Base-by-base conservation (phyloP, 23 red algal species). In the Rhodosorus marinus region DNA sequence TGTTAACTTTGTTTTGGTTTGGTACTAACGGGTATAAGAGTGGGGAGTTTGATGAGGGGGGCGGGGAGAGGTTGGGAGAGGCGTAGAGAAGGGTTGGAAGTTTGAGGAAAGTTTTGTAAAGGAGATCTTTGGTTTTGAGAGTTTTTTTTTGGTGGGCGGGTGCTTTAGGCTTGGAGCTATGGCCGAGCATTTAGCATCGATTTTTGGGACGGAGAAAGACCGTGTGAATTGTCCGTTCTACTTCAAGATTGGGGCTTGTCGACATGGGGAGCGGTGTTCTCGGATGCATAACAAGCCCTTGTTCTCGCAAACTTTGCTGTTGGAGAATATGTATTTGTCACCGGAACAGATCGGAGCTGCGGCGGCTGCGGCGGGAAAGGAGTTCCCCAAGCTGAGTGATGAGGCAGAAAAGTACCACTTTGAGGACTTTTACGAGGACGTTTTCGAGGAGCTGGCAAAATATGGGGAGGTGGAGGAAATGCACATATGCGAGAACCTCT, bases 231-330 rank as follows among this genome's bases (percentile, higher is more conserved):
- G 81, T 60, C 69, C 81, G 23, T 76, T 76, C 43, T 87, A 76
- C 53, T 59, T 55, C 50, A 87, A 87, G 62, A 76, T 87, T 24
- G 81, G 81, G 29, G 81, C 81, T 49, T 87, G 81, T 50, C 61
- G 81, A 7, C 70, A 87, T 51, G 81, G 81, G 8, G 81, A 87
- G 60, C 81, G 81, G 20, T 87, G 81, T 62, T 76, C 70, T 4
- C 68, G 81, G 22, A 31, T 69, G 4, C 81, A 87, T 47, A 47
- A 76, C 51, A 76, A 76, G 61, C 81, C 81, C 1, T 26, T 76
- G 11, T 87, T 67, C 35, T 76, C 69, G 17, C 69, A 26, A 31
- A 87, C 81, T 35, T 35, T 87, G 25, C 58, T 87, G 9, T 36
- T 87, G 21, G 60, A 60, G 47, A 87, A 87, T 65, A 66, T 87